Base-by-base conservation (phyloP, 2,329 filamentous ascomycete species). In the Akanthomyces lecanii region DNA sequence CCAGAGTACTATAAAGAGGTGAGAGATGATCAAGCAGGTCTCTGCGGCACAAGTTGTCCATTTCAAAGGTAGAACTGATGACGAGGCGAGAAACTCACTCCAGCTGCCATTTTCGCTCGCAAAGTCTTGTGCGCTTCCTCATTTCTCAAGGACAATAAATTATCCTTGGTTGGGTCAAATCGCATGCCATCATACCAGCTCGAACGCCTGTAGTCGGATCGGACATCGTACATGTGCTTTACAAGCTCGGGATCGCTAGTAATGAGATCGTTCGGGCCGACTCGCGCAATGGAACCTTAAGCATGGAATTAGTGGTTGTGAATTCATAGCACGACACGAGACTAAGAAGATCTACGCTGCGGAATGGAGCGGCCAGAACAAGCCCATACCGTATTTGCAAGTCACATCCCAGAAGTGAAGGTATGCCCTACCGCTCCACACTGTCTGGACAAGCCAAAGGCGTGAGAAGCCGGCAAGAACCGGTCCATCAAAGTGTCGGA, bases 161-260 rank as follows among this genome's bases (percentile, higher is more conserved):
- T 83, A 65, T 84, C 78, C 47, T 75, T 74, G 38, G 79, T 75
- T 0, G 81, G 79, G 65, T 86, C 78, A 65, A 87, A 76, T n/a
- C 79, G 76, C 67, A 81, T 75, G 1, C 76, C 78, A 60, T 79
- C 74, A 67, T 83, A 83, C 79, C 79, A 83, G 0, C 68, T 67
- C 1, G 73, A 73, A 0, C 75, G 72, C 2, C 63, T 65, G 54
- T 78, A 78, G 2, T 67, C 65, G 23, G 72, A 73, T 12, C 75
- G 70, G 5, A 75, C 74, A 2, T 67, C 70, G 51, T 70, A 70
- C 55, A 78, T 73, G 11, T 71, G 71, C 28, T 71, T 72, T 59
- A 78, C 67, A 21, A 77, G 65, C 4, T 76, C 75, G 0, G 75
- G 73, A 61, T 80, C 77, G 45, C 72, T 69, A 3, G 75, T 78